These are phyloP conservation scores for Jamesozyma spencerorum DNA, from an alignment of 805 yeast genomes.

Conservation along the genomic window DNA sequence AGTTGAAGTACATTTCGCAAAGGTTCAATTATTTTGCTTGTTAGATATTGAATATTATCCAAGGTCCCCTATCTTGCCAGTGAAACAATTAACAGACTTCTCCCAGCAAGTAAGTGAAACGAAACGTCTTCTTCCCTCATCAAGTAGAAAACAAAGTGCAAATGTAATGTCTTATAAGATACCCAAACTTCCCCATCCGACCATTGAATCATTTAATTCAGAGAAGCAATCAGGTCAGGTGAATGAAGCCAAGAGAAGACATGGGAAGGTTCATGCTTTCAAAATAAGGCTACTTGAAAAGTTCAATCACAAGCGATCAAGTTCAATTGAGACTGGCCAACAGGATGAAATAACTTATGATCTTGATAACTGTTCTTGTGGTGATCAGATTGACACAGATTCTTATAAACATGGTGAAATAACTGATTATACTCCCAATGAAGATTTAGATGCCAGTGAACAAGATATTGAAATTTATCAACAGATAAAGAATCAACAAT, in stretches of 20 bases:
- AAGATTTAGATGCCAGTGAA: not conserved
- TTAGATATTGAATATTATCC: slow-evolving; percentile 16
- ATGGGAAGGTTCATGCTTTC: not conserved
- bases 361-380: not conserved
- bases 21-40: not conserved
- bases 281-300: not conserved
- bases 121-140: no score
- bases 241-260: not conserved
- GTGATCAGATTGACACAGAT: not conserved
- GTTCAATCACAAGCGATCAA: not conserved
- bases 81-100: no score
- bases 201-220: slow-evolving; percentile 8
- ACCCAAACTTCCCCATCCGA: slow-evolving; percentile 10
- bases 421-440: not conserved
- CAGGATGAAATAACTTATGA: not conserved
- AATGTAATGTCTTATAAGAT: no score
- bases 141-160: no score
- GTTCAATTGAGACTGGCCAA: not conserved
- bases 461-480: not conserved
- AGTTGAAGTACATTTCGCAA: slow-evolving; percentile 3
- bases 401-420: not conserved
- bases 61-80: slow-evolving; percentile 10
- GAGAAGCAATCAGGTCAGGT: not conserved
- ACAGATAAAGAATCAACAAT: not conserved
- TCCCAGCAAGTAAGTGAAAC: no score